A percentile compares a stretch with the other conserved stretches of the same genome.
Evolutionary conservation across 2,329 filamentous ascomycete genomes (phyloP).

Genomic region (Xylariales sp.): DNA sequence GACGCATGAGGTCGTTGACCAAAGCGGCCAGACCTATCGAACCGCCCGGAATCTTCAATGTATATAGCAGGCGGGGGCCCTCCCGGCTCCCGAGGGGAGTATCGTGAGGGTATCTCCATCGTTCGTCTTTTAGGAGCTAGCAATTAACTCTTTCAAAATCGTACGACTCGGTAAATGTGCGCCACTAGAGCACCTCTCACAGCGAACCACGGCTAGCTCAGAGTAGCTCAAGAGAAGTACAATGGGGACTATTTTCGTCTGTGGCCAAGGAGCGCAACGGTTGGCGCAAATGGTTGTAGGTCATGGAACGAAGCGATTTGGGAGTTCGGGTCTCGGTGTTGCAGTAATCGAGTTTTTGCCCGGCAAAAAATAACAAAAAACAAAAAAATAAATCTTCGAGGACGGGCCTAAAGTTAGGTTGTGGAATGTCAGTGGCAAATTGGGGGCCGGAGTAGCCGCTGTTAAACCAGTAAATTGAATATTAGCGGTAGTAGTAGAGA

Average conservation of each 20-base stretch:
- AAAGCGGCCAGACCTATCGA: slow-evolving; percentile 43
- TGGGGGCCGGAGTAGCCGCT: slow-evolving; percentile 21
- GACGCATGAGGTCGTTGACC: slow-evolving; percentile 42
- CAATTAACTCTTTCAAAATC: slow-evolving; percentile 29
- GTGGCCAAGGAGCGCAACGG: slow-evolving; percentile 1
- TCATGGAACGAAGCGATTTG: slow-evolving; percentile 21
- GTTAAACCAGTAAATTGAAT: slow-evolving; percentile 25
- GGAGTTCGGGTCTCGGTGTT: not conserved
- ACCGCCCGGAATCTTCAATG: slow-evolving; percentile 45
- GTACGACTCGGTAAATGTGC: slow-evolving; percentile 35
- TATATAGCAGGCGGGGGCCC: slow-evolving; percentile 49
- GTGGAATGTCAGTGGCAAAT: slow-evolving; percentile 26
- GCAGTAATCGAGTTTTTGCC: slow-evolving; percentile 9
- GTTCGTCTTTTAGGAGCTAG: slow-evolving; percentile 25
- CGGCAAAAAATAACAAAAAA: not conserved
- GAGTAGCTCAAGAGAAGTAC: slow-evolving; percentile 21
- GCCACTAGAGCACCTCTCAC: slow-evolving; percentile 43
- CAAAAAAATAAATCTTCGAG: not conserved
- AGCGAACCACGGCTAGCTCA: slow-evolving; percentile 17
- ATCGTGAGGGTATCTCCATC: slow-evolving; percentile 49
- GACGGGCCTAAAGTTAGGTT: slow-evolving; percentile 15
- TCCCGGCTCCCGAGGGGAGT: slow-evolving; percentile 48
- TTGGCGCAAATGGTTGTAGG: slow-evolving; percentile 13
- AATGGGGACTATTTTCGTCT: not conserved
- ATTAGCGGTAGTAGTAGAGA: slow-evolving; percentile 9